Base-by-base conservation (phyloP, 108 stramenopile species). In the Mayamaea pseudoterrestris region DNA sequence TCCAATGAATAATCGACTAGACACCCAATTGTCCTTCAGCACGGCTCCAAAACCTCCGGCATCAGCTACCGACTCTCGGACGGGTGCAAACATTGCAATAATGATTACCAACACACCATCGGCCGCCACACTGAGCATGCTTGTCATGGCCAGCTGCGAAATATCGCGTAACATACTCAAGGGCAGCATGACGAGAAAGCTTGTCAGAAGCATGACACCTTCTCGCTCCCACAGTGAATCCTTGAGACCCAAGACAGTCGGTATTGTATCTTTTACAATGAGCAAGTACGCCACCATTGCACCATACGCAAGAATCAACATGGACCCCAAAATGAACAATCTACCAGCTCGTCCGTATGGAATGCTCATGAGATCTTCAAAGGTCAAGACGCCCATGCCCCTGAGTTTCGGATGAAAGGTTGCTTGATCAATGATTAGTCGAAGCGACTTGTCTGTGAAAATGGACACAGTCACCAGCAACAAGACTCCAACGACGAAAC, bases 231-330 rank as follows among this genome's bases (percentile, higher is more conserved):
- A 3, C 34, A 66, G 49, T n/a, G 61, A 41, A 22, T 39, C 16
- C 26, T 14, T 61, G 56, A 27, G 45, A 16, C 17, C 60, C 62
- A 42, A 49, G 44, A 82, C 61, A 1, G 73, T 67, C 5, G 88
- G 88, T 0, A 90, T 47, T 0, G 80, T 84, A 47, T 90, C 83
- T 53, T 84, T 84, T 49, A 90, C 75, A 44, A 90, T 82, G 12
- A 90, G 41, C 2, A 83, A 48, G 44, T 90, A 90, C 1, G 83
- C 83, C 1, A 90, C 73, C 88, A 90, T 90, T 8, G 88, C 88
- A 1, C 88, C 88, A 50, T 82, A 90, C 2, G 88, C 83, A 43
- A 79, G 50, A 13, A 78, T 47, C 37, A 88, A 66, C 85, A 88
- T 88, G 56, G 63, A 66, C 27, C 60, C 50, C 24, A 80, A 41